Evolutionary conservation across 2,329 filamentous ascomycete species (phyloP), one percentile per base, ranked within the genome.

Genomic region (Diaporthe sp.): DNA sequence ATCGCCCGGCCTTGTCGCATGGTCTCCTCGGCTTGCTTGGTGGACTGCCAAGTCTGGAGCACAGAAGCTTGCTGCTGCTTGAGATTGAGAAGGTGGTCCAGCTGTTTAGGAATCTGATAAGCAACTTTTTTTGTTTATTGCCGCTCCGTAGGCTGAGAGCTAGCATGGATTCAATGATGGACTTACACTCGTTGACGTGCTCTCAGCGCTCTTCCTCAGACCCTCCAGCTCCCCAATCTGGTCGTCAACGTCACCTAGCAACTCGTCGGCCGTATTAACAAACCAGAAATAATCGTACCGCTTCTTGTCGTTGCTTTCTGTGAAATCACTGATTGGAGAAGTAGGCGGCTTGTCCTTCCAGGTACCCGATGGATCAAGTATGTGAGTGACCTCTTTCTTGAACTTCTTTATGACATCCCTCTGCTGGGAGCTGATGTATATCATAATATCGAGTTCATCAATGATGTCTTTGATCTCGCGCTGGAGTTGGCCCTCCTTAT

Each of bases 391-490:
- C 17, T 79, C 75, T 13, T 79, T 28, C 6, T 19, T 17, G 74
- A 82, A 84, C 4, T 76, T 75, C 22, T 79, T 79, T 5, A 84
- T 74, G 0, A 83, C 80, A 3, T 82, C 80, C 7, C 74, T 60
- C 46, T 86, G 86, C 19, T 82, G 80, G 12, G 80, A 81, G 4
- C 81, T 79, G n/a, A 88, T 80, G 19, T 83, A 81, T 0, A 84
- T 79, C 80, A 88, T 87, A 65, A 88, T 88, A 10, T 85, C 84
- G 0, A 89, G 81, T 77, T 89, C 87, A 17, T 88, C 87, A 0
- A 85, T 79, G 31, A 88, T 86, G 57, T 88, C 86, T 60, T 87
- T 85, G n/a, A 86, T 84, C 71, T 88, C 87, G 0, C 80, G 78
- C 42, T 87, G 83, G 0, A 88, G 79, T 22, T 82, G 79, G 0